Percentiles rank a stretch among this genome's conserved stretches.
phyloP scores from a whole-genome alignment of 768 basidiomycete species.

The Suillus weaverae region DNA sequence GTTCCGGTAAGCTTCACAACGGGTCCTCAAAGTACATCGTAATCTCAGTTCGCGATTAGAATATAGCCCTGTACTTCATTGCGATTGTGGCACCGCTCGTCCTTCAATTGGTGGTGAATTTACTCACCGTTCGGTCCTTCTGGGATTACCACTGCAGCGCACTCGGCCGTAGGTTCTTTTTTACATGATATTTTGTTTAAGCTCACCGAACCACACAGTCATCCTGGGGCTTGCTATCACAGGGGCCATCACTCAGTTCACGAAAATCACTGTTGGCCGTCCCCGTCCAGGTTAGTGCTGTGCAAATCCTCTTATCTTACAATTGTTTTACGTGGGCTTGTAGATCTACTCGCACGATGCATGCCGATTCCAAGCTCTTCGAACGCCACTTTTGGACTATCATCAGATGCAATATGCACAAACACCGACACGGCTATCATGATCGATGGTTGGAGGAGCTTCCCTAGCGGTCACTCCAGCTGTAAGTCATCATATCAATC shows the following conservation, averaged over 20 bases:
- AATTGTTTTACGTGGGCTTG: background rate
- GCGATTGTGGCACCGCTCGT: conserved; percentile 65
- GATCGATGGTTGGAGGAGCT: conserved; percentile 87
- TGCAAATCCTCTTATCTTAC: background rate
- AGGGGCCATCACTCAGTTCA: conserved; percentile 79
- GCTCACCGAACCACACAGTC: conserved; percentile 39
- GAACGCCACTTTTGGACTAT: conserved; percentile 73
- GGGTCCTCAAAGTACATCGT: conserved; percentile 10
- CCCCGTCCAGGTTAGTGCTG: conserved; percentile 71
- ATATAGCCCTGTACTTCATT: conserved; percentile 51
- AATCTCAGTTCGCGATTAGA: conserved; percentile 29
- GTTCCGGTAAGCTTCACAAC: conserved; percentile 57
- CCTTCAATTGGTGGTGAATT: conserved; percentile 67
- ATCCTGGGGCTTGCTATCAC: conserved; percentile 74
- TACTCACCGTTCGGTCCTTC: conserved; percentile 72
- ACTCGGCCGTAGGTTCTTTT: conserved; percentile 40
- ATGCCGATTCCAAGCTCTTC: conserved; percentile 61
- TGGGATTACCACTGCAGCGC: conserved; percentile 85
- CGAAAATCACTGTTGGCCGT: conserved; percentile 85
- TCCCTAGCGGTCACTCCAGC: conserved; percentile 90
- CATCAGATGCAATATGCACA: conserved; percentile 78
- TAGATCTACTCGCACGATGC: conserved; percentile 47
- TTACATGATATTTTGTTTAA: conserved; percentile 25
- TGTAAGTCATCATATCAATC: conserved; percentile 42
- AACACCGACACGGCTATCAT: conserved; percentile 58